Percentiles rank a stretch among this genome's conserved stretches.
These are phyloP conservation scores for Colletotrichum tamarilloi DNA, from an alignment of 2,329 filamentous ascomycete species.

Conservation along the genomic window DNA sequence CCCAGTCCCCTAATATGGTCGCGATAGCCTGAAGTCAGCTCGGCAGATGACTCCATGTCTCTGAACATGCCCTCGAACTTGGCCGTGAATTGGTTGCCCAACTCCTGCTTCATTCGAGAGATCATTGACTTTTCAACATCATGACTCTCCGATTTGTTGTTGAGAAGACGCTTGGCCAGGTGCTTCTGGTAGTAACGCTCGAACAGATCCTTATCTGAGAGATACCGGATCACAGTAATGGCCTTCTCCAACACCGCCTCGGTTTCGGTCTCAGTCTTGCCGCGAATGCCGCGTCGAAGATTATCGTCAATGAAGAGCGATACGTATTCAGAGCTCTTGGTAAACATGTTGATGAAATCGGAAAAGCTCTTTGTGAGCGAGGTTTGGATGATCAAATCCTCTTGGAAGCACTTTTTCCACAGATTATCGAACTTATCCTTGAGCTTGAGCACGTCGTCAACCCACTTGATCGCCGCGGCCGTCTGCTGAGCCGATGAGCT, in stretches of 20 bases:
- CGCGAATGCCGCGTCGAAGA: constrained; percentile 91
- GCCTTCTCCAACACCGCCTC: constrained; percentile 89
- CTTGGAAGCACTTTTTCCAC: constrained; percentile 77
- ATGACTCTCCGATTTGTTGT: constrained; percentile 89
- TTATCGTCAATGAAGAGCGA: constrained; percentile 98
- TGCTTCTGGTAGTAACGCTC: constrained; percentile 99
- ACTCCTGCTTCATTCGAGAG: constrained; percentile 94
- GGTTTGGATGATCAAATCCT: constrained; percentile 82
- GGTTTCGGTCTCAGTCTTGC: constrained; percentile 89
- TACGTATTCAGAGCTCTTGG: constrained; percentile 87
- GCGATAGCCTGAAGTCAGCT: constrained; percentile 82
- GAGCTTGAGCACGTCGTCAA: constrained; percentile 85
- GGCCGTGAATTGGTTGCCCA: constrained; percentile 92
- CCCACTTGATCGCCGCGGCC: constrained; percentile 90
- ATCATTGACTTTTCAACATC: constrained; percentile 98
- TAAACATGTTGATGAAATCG: constrained; percentile 93
- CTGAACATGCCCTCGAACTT: constrained; percentile 99
- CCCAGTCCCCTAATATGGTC: constrained; percentile 68
- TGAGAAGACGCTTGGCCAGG: constrained; percentile 85
- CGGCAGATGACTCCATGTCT: constrained; percentile 89
- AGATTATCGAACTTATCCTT: constrained; percentile 92
- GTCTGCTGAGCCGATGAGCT: constrained; percentile 78
- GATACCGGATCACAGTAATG: constrained; percentile 86
- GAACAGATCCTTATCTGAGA: constrained; percentile 93
- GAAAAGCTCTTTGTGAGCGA: constrained; percentile 88